phyloP scores from a whole-genome alignment of 352 stramenopile species.

The Phytophthora syringae region DNA sequence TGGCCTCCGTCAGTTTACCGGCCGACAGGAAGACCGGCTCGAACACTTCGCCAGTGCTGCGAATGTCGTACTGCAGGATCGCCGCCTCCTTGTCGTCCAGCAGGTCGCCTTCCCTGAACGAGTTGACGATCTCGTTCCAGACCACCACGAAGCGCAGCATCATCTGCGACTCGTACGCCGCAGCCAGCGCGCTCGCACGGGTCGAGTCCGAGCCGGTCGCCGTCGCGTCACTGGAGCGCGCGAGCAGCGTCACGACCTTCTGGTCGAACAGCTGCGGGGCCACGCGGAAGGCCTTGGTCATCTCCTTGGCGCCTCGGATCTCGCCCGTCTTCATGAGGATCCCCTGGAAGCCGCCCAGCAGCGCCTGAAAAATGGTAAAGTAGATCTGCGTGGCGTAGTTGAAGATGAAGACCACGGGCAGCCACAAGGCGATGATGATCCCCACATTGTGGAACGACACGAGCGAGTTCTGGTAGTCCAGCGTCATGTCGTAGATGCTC shows the following conservation, averaged over 20 bases:
- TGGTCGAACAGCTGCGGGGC: slow-evolving; percentile 81
- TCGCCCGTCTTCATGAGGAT: slow-evolving; percentile 82
- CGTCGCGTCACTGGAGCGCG: slow-evolving; percentile 60
- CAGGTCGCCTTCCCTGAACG: slow-evolving; percentile 75
- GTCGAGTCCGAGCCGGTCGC: slow-evolving; percentile 50
- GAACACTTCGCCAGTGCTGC: slow-evolving; percentile 86
- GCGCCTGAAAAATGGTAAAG: slow-evolving; percentile 78
- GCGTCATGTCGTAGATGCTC: slow-evolving; percentile 74
- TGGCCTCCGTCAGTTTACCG: slow-evolving; percentile 81
- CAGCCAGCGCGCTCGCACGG: slow-evolving; percentile 52
- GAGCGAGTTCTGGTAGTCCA: slow-evolving; percentile 72
- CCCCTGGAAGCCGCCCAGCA: slow-evolving; percentile 68
- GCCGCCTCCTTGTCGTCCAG: slow-evolving; percentile 81
- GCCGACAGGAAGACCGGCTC: slow-evolving; percentile 88
- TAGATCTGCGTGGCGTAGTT: slow-evolving; percentile 87
- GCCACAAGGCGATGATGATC: slow-evolving; percentile 69
- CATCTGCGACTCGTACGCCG: slow-evolving; percentile 81
- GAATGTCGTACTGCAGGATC: slow-evolving; percentile 86
- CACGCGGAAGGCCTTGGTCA: slow-evolving; percentile 80
- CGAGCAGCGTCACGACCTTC: slow-evolving; percentile 73
- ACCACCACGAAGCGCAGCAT: slow-evolving; percentile 85
- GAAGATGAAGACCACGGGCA: slow-evolving; percentile 76
- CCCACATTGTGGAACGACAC: slow-evolving; percentile 82
- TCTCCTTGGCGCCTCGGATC: slow-evolving; percentile 70
- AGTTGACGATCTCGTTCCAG: slow-evolving; percentile 88